Evolutionary conservation across 1,139 yeast genomes (phyloP), one percentile per base, ranked within the genome.

Genomic region (Zygoascus meyerae): DNA sequence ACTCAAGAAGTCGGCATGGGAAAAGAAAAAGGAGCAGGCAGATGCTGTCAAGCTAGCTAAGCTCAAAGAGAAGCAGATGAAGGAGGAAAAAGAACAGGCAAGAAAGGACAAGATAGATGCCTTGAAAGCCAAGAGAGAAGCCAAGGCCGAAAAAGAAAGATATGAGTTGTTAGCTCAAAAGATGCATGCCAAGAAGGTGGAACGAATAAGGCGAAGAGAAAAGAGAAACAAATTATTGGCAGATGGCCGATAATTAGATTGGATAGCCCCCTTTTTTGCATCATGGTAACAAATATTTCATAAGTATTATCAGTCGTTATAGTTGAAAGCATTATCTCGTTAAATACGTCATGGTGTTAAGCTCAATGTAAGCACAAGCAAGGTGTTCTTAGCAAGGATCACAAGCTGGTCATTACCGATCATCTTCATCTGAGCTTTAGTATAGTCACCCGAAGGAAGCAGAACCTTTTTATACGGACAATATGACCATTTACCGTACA

Each of bases 221-320:
- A 70, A 70, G 63, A 60, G 74, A 46, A 70, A 70, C 60, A 70
- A 70, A 60, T 52, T 69, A 51, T 62, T 70, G 46, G 68, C 68
- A 53, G 74, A 70, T 51, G 70, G 73, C 43, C 67, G 57, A 49
- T 41, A 26, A 40, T 8, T 28, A 8, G 31, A 28, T 8, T 44
- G 28, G 3, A 17, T n/a, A 26, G 11, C 8, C 11, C 21, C 16
- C 16, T 5, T 17, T 21, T 38, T 21, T 42, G 21, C 15, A 8
- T 33, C 15, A 7, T 7, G 15, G 35, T 7, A 14, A 11, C 35
- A 14, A 9, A 14, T 9, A 11, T 21, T 41, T 33, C 18, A 32
- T 34, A 21, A 26, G 9, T 41, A 35, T 31, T n/a, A 30, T 16
- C 16, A 15, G 42, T n/a, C 29, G 11, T 32, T 26, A n/a, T n/a